These are phyloP conservation scores for Globisporangium nagaii DNA, from an alignment of 352 stramenopile genomes.

Conservation along the genomic window DNA sequence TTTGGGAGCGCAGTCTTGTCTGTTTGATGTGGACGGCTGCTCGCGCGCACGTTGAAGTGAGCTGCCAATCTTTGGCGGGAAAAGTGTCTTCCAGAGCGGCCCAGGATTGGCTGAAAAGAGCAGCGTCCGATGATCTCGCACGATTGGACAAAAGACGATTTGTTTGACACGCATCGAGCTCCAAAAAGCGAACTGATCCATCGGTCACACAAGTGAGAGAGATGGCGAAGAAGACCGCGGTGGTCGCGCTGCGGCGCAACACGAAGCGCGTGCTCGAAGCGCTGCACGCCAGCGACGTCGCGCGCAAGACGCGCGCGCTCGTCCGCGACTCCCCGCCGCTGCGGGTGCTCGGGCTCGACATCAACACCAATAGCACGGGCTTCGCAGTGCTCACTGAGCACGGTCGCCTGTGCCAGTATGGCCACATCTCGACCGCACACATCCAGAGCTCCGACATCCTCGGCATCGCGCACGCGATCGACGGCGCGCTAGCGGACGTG, in stretches of 20 bases:
- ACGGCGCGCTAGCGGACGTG: constrained; percentile 29
- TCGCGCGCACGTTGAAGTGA: no score
- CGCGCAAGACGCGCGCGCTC: constrained; percentile 16
- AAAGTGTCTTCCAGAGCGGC: no score
- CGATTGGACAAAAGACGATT: no score
- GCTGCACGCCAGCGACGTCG: constrained; percentile 28
- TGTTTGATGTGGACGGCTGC: no score
- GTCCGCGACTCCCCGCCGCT: constrained; percentile 24
- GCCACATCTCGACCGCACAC: constrained; percentile 53
- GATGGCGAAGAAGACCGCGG: constrained; percentile 12
- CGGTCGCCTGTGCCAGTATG: constrained; percentile 46
- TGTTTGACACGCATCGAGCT: not conserved
- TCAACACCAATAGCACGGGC: constrained; percentile 84
- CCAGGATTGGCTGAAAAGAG: no score
- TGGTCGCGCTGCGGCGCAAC: constrained; percentile 29
- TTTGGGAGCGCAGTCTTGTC: no score
- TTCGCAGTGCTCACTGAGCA: constrained; percentile 58
- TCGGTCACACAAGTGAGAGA: not conserved
- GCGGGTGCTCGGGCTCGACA: constrained; percentile 70
- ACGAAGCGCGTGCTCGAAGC: constrained; percentile 46
- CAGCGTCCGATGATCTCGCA: no score
- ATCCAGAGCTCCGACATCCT: constrained; percentile 65
- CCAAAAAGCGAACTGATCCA: not conserved
- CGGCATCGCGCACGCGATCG: constrained; percentile 48
- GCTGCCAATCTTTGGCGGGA: no score